Percentiles rank a stretch among this genome's conserved stretches.
phyloP scores from a whole-genome alignment of 495 filamentous ascomycete species.

The Neurospora discreta region DNA sequence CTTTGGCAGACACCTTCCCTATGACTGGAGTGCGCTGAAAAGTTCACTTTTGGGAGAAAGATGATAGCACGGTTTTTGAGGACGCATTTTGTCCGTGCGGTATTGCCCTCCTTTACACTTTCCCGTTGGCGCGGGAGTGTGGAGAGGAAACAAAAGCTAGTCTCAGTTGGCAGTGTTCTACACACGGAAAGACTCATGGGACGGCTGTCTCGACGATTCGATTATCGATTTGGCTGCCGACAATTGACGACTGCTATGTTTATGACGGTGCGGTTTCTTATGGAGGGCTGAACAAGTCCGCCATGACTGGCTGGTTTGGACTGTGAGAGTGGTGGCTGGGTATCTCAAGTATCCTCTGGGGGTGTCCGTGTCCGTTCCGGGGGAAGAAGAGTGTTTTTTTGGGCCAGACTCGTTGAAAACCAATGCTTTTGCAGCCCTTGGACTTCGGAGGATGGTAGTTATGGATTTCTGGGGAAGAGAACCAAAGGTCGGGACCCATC shows the following conservation, averaged over 20 bases:
- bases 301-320: slow-evolving; percentile 1
- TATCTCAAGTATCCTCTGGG: slow-evolving; percentile 5
- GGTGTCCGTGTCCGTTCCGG: background rate
- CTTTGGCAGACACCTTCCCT: slow-evolving; percentile 24
- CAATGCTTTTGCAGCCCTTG: slow-evolving; percentile 2
- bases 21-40: slow-evolving; percentile 15
- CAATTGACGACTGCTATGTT: slow-evolving; percentile 24
- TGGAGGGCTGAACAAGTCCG: slow-evolving; percentile 1
- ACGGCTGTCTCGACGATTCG: slow-evolving; percentile 18
- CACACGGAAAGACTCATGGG: slow-evolving; percentile 50
- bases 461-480: background rate
- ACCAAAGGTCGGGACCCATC: slow-evolving; percentile 64
- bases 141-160: slow-evolving; percentile 85
- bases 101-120: slow-evolving; percentile 43
- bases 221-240: slow-evolving; percentile 26
- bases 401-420: slow-evolving; percentile 7
- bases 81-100: slow-evolving; percentile 72
- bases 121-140: slow-evolving; percentile 8
- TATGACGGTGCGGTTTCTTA: slow-evolving; percentile 23
- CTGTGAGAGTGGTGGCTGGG: background rate
- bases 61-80: slow-evolving; percentile 64
- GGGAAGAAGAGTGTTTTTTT: background rate
- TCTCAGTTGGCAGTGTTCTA: slow-evolving; percentile 66
- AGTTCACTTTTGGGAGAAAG: slow-evolving; percentile 29
- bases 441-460: slow-evolving; percentile 7